Evolutionary conservation across 2,329 filamentous ascomycete species (phyloP), one percentile per base, ranked within the genome.

Genomic region (Cercospora sp.): DNA sequence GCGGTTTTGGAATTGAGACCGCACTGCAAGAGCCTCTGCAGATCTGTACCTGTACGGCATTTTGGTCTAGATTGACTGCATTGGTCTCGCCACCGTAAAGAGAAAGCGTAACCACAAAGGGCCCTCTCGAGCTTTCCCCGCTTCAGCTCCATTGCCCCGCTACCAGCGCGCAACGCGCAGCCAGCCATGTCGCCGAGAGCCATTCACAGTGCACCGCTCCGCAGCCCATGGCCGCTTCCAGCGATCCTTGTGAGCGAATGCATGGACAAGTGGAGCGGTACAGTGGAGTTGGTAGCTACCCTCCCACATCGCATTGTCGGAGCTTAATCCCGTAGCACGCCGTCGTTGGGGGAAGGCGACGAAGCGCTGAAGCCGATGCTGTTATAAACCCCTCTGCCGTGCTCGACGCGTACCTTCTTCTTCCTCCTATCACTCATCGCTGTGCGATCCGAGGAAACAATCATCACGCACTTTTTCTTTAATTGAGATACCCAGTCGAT

Each of bases 191-290:
- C 57, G 26, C 66, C 66, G 66, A 67, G 28, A 67, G 57, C 66
- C 61, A 67, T 64, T 67, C 61, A 67, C 61, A 67, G 61, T 12
- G 31, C 53, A 18, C 30, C 61, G 59, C 45, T 9, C 4, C 12
- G 9, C 16, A 62, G 33, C 33, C 66, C 59, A 42, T 61, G 28
- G 20, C 63, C 51, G 10, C 65, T 36, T 55, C 63, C 67, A 69
- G 65, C 67, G 57, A 60, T 72, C 70, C 72, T 63, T 68, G 68
- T 69, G 72, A 66, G 71, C 71, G 69, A 72, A 65, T 65, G 53
- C 62, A 65, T 72, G 70, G 72, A 72, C 69, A 71, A 72, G 72
- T 72, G 71, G 71, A 71, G 67, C 60, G 66, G 28, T 65, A 48
- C 65, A 61, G 67, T 68, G 69, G 69, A 65, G 64, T 53, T 69